Base-by-base conservation (phyloP, 192 early-diverging fungal genomes). In the Pecoramyces ruminantium region DNA sequence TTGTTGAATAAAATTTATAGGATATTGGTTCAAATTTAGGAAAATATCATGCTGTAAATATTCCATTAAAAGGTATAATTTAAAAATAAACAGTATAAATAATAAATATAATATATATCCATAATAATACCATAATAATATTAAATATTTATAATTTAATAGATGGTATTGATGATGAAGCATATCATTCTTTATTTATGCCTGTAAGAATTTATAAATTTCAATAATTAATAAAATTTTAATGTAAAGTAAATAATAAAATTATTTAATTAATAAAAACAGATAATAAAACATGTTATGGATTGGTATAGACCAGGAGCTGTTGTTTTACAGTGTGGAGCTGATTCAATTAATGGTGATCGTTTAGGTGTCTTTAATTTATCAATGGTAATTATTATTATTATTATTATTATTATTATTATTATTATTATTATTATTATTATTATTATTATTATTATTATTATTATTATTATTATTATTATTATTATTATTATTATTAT, bases 31-130 rank as follows among this genome's bases (percentile, higher is more conserved):
- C 51, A 9, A 67, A 67, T 67, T n/a, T 67, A 9, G 51, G 51
- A 67, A 67, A 67, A 67, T 67, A 67, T 67, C 51, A 67, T 67
- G 51, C 51, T n/a, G 51, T 67, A 8, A 67, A 67, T 67, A 11
- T 67, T 0, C 51, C 51, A 67, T 67, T 67, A 67, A 67, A 67
- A 67, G 96, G 96, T 79, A 97, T 96, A 27, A 90, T 92, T 42
- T 34, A 3, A 8, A 8, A 8, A 8, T 34, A 34, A 3, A 34
- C 11, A 34, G 3, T 34, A 8, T n/a, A n/a, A n/a, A n/a, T n/a
- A n/a, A n/a, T n/a, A n/a, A n/a, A n/a, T n/a, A n/a, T n/a, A n/a
- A n/a, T n/a, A n/a, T n/a, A n/a, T n/a, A n/a, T n/a, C n/a, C n/a
- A n/a, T n/a, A n/a, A n/a, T n/a, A n/a, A n/a, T n/a, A n/a, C n/a